Base-by-base conservation (phyloP, 495 filamentous ascomycete species). In the Daldinia bambusicola region DNA sequence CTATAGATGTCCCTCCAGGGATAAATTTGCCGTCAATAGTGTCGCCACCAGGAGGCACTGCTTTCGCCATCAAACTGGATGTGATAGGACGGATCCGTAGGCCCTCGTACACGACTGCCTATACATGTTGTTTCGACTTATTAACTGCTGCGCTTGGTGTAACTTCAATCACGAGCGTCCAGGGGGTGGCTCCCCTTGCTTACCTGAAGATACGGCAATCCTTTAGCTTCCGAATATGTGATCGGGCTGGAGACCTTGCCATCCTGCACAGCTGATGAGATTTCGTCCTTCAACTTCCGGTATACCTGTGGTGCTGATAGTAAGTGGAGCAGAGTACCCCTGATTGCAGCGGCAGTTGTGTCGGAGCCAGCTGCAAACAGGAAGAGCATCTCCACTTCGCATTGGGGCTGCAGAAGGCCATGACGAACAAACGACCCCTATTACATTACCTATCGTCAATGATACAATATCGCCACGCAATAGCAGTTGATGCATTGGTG, bases 231-330 rank as follows among this genome's bases (percentile, higher is more conserved):
- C 74, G 92, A 61, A 89, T 92, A 26, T 1, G 56, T 65, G 79
- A 90, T 74, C 78, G 93, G 74, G 88, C 90, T 67, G 78, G 89
- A 67, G 78, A 81, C 65, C 30, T 41, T 75, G 86, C 93, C 55
- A 87, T 92, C 41, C 5, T 10, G 40, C 79, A 81, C 50, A 76
- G 83, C 37, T 81, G 94, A 16, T 84, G 80, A 10, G 90, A 95
- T 73, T 84, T 85, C 45, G 88, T 91, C 77, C 84, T 92, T 79
- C 86, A 90, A 60, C 73, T 91, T 83, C 14, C 80, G 77, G 65
- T 88, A 89, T 2, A 85, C 79, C 0, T 70, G 65, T 3, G 80
- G 77, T 40, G 82, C 74, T 4, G 77, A 75, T 16, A 88, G 69
- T 20, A 90, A 73, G 67, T 86, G 85, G 36, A 82, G 76, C 56